These are phyloP conservation scores for Nicotiana otophora DNA, from an alignment of 257 asterid genomes.

Conservation along the genomic window DNA sequence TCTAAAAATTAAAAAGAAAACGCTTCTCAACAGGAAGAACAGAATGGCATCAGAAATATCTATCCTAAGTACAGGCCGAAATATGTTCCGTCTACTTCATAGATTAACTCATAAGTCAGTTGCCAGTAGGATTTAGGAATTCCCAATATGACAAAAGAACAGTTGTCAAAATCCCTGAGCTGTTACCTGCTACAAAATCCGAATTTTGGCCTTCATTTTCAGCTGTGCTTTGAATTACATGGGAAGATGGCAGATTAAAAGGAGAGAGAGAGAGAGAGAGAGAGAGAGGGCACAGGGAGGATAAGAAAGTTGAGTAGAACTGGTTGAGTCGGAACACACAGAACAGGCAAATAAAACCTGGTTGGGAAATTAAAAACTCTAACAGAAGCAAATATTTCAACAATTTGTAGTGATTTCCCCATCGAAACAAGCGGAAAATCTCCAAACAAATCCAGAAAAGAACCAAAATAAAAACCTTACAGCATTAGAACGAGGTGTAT, in stretches of 20 bases:
- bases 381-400: neutral
- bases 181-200: neutral
- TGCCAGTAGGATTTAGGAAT: neutral
- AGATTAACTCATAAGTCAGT: neutral
- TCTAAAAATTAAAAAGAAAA: neutral
- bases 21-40: neutral
- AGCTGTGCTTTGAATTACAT: neutral
- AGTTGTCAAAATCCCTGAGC: neutral
- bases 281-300: neutral
- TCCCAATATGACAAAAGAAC: neutral
- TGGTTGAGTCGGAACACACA: neutral
- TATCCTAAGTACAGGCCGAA: neutral
- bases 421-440: neutral
- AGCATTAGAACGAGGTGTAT: slow-evolving; percentile 8
- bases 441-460: neutral
- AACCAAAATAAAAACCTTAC: neutral
- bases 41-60: neutral
- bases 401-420: neutral
- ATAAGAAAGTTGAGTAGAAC: neutral
- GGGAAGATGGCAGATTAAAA: neutral
- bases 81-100: neutral
- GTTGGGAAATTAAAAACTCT: neutral
- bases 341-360: neutral
- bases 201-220: neutral
- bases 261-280: no score